Base-by-base conservation (phyloP, 441 rosid genomes). In the Adansonia rubrostipa region DNA sequence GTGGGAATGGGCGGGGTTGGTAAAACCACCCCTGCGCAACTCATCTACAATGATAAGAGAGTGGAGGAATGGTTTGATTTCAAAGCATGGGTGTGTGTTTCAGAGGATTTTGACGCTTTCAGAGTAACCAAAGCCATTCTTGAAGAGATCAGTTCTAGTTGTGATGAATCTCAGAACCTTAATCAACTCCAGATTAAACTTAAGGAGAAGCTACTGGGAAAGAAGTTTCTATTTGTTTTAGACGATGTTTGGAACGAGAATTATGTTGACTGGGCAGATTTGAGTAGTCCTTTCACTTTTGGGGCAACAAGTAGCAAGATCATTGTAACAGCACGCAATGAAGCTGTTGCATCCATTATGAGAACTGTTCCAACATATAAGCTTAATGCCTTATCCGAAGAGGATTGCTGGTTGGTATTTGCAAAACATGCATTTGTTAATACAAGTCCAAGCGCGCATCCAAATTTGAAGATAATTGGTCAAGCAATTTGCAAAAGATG, bases 241-340 rank as follows among this genome's bases (percentile, higher is more conserved):
- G 84, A 81, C 19, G 78, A 81, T 45, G 65, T 78, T 8, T 81
- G 81, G 76, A 56, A 72, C 47, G 63, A 60, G 58, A 50, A 48
- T 5, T 6, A 20, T 19, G 11, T 11, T 53, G 62, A 42, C 0
- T 81, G 81, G 84, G 56, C 78, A 0, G 28, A 47, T 6, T 51
- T 74, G 5, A 60, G 42, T 36, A 36, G 42, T 36, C 42, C 42
- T 36, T 36, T 36, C 6, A 36, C 42, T 36, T 36, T 36, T 36
- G 42, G 42, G 42, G 42, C 42, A 36, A 36, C 42, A 36, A 36
- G 42, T 4, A 36, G 42, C 42, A 36, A 36, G 42, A 36, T 36
- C 42, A 36, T 36, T 36, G 42, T 36, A 36, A 36, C 42, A 36
- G 42, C 19, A 36, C 68, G 65, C 9, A 3, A 60, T 10, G 65